A percentile compares a stretch with the other conserved stretches of the same genome.
Conservation (phyloP, 2,329 filamentous ascomycete genomes). For the Cryphonectria naterciae region DNA sequence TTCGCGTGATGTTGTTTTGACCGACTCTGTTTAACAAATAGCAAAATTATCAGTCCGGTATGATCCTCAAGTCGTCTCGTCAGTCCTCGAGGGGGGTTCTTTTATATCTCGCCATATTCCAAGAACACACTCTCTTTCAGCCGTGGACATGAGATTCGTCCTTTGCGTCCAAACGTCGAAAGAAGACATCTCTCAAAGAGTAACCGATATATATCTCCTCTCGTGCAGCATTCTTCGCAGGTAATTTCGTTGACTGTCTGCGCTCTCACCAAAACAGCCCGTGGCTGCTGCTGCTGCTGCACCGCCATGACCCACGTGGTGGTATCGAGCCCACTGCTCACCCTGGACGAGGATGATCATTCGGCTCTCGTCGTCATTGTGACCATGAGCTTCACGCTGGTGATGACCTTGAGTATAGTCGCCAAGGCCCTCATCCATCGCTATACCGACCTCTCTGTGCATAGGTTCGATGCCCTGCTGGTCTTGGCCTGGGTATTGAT, state of each 20-base stretch:
- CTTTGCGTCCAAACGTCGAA: not conserved
- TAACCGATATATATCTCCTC: too few species aligned
- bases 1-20: not conserved
- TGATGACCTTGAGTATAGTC: not conserved
- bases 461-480: not conserved
- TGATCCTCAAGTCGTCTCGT: not conserved
- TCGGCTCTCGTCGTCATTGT: not conserved
- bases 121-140: not conserved
- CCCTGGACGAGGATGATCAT: not conserved
- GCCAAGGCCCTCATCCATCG: slow-evolving; percentile 1
- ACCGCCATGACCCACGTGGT: not conserved
- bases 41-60: not conserved
- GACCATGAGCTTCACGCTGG: not conserved
- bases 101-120: not conserved
- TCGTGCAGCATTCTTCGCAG: too few species aligned
- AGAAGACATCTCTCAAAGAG: too few species aligned
- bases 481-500: not conserved
- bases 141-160: not conserved
- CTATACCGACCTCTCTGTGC: not conserved
- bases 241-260: too few species aligned
- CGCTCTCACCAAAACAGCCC: too few species aligned
- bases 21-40: not conserved
- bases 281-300: too few species aligned
- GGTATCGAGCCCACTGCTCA: not conserved
- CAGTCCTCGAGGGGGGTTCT: not conserved